Conservation (phyloP, 169 alveolate species). For the Perkinsus chesapeaki region DNA sequence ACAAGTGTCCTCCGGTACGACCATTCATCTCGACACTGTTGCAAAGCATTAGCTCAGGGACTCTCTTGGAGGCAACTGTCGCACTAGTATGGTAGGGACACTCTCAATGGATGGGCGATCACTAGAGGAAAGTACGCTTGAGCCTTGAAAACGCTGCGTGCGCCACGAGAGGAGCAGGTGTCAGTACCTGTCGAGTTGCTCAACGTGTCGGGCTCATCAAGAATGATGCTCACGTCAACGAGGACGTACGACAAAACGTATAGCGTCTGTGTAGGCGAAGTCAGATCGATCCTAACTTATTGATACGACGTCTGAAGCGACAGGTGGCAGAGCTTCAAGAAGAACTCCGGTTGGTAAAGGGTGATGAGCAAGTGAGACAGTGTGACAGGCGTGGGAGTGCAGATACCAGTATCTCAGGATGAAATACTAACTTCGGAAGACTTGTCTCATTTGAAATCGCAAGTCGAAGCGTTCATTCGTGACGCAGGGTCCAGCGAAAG, state of each 20-base stretch:
- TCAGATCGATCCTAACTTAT: slow-evolving; percentile 57
- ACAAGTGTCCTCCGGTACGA: slow-evolving; percentile 70
- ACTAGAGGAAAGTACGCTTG: slow-evolving; percentile 49
- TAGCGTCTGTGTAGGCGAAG: background rate
- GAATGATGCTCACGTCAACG: slow-evolving; percentile 72
- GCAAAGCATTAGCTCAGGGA: slow-evolving; percentile 32
- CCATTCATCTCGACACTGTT: background rate
- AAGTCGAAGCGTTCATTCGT: background rate
- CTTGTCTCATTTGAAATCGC: background rate
- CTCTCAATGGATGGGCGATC: slow-evolving; percentile 63
- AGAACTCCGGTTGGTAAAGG: slow-evolving; percentile 34
- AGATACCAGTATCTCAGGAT: background rate
- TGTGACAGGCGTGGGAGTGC: background rate
- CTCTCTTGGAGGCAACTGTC: slow-evolving; percentile 88
- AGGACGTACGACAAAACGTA: no score
- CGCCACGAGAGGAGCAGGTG: background rate
- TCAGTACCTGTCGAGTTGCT: slow-evolving; percentile 46
- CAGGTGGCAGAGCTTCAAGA: slow-evolving; percentile 73
- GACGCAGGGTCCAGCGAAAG: background rate
- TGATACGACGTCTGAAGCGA: slow-evolving; percentile 67
- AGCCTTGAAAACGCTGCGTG: background rate
- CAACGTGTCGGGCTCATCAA: slow-evolving; percentile 70
- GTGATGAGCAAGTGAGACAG: background rate
- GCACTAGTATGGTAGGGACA: slow-evolving; percentile 79
- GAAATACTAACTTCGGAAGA: background rate